Evolutionary conservation across 257 asterid species (phyloP).

Genomic region (Solanum microdontum): DNA sequence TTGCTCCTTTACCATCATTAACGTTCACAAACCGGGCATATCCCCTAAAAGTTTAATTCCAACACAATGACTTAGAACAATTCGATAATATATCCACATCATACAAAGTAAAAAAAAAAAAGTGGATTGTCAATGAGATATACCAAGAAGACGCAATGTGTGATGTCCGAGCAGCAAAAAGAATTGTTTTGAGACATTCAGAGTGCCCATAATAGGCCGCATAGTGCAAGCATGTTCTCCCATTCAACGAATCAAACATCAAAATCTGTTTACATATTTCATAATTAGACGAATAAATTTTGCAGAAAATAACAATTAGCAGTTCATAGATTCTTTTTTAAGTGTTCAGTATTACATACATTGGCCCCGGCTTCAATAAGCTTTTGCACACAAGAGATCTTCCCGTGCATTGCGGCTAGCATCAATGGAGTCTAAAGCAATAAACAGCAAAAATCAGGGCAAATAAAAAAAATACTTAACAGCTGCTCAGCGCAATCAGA

Average conservation of each 20-base stretch:
- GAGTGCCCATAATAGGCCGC: slow-evolving; percentile 89
- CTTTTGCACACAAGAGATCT: slow-evolving; percentile 66
- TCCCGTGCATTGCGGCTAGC: slow-evolving; percentile 99
- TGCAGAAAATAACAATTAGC: too few relatives aligned
- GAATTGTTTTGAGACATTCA: slow-evolving; percentile 71
- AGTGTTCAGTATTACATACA: slow-evolving; percentile 39
- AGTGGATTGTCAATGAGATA: background rate
- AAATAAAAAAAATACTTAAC: background rate
- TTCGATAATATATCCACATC: background rate
- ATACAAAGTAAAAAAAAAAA: background rate
- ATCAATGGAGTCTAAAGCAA: slow-evolving; percentile 80
- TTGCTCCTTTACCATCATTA: slow-evolving; percentile 91
- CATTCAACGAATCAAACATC: slow-evolving; percentile 75
- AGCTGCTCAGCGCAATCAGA: background rate
- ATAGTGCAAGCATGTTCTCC: slow-evolving; percentile 95
- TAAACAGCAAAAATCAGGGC: slow-evolving; percentile 5
- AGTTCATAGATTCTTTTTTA: too few relatives aligned
- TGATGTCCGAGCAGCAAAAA: slow-evolving; percentile 64
- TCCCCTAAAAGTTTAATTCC: slow-evolving; percentile 43
- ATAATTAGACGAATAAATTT: too few relatives aligned
- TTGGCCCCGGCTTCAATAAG: slow-evolving; percentile 91
- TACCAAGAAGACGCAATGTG: slow-evolving; percentile 86
- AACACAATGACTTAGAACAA: background rate
- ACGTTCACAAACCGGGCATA: slow-evolving; percentile 81
- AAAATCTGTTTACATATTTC: slow-evolving; percentile 44